Evolutionary conservation across 169 alveolate species (phyloP), one percentile per base, ranked within the genome.

Genomic region (Neospora caninum): DNA sequence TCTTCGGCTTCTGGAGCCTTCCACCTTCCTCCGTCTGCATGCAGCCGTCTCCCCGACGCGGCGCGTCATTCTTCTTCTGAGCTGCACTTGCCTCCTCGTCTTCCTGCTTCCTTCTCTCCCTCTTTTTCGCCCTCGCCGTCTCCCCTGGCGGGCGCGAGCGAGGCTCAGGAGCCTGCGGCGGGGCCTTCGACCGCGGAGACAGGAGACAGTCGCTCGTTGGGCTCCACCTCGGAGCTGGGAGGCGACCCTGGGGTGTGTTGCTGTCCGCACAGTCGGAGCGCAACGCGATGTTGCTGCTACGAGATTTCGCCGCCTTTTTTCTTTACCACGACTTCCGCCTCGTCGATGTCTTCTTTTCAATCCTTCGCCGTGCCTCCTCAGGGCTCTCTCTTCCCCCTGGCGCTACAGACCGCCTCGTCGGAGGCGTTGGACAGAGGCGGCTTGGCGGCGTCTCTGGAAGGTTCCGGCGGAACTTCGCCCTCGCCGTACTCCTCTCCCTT

Each of bases 251-350:
- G n/a, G 31, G 45, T 22, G n/a, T 78, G 86, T n/a, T 78, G 39
- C 39, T 78, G 86, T 78, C 86, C 86, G 45, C 86, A 78, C 45
- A 78, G 86, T n/a, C 86, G 86, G 2, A 78, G 86, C 86, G 39
- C 86, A 25, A n/a, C 39, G 45, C 86, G 86, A 43, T 78, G 86
- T 78, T 78, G 86, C 86, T 78, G 86, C 45, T 78, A 78, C 45
- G 86, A 78, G 22, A 38, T 78, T n/a, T 38, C 86, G 39, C 86
- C 86, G 41, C 45, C 86, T 4, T 78, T 78, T 78, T 38, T 78
- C 86, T 78, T 78, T n/a, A n/a, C 86, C 20, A 38, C 86, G 45
- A n/a, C 86, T 16, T 38, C 86, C 10, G 49, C 86, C 27, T n/a
- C 49, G 18, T n/a, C 45, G 22, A 7, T n/a, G 2, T 20, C 86